Conservation (phyloP, 2,329 filamentous ascomycete species). For the Pezicula rhizophila region DNA sequence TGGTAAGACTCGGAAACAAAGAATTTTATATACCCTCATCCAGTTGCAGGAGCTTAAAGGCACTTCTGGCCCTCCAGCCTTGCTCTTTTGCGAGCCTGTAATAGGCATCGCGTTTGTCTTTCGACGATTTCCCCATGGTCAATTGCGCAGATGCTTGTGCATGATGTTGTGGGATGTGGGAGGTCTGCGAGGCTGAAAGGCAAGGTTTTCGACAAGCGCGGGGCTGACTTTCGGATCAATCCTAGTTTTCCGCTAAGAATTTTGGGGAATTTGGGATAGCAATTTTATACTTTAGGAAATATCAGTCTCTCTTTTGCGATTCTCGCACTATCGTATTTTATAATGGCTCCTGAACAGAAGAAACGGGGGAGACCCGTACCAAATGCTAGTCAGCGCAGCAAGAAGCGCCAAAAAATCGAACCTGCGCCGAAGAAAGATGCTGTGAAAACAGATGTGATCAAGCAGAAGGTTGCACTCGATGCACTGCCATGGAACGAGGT, state of each 20-base stretch:
- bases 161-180: not conserved
- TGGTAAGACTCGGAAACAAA: constrained; percentile 3
- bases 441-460: constrained; percentile 15
- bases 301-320: not conserved
- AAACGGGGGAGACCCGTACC: constrained; percentile 21
- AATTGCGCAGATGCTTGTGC: not conserved
- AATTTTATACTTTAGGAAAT: not conserved
- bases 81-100: constrained; percentile 98
- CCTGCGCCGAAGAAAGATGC: constrained; percentile 8
- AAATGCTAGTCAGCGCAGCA: constrained; percentile 18
- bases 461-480: constrained; percentile 38
- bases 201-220: constrained; percentile 12
- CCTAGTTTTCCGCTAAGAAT: not conserved
- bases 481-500: constrained; percentile 51
- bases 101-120: constrained; percentile 97
- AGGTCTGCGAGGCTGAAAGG: constrained; percentile 16
- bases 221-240: constrained; percentile 5
- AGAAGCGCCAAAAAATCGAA: constrained; percentile 28
- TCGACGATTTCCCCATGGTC: constrained; percentile 85
- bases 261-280: not conserved
- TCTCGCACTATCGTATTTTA: not conserved
- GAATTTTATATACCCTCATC: constrained; percentile 56
- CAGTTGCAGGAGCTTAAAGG: constrained; percentile 94
- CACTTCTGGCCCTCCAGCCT: constrained; percentile 92
- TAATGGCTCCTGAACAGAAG: constrained; percentile 23